These are phyloP conservation scores for Saprolegnia diclina DNA, from an alignment of 352 stramenopile species.

Conservation along the genomic window DNA sequence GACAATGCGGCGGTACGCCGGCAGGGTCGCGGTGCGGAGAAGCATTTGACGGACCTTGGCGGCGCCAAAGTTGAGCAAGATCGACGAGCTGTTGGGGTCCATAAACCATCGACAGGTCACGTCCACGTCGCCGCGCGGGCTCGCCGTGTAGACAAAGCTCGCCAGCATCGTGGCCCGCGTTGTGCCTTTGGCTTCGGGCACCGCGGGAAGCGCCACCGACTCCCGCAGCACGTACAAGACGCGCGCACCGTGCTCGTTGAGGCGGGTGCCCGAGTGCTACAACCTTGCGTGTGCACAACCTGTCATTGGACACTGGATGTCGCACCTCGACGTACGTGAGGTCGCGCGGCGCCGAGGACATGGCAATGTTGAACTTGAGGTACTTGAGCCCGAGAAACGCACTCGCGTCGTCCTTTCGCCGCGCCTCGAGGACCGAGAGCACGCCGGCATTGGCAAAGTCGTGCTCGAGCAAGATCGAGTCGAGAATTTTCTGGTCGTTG, in stretches of 20 bases:
- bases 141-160: not conserved
- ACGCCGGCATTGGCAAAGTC: constrained; percentile 22
- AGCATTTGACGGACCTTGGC: constrained; percentile 1
- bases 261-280: constrained; percentile 14
- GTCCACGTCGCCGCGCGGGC: not conserved
- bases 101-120: not conserved
- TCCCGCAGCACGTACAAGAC: constrained; percentile 17
- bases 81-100: not conserved
- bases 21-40: not conserved
- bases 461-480: constrained; percentile 24
- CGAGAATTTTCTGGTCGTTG: not conserved
- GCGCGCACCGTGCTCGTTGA: not conserved
- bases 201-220: not conserved
- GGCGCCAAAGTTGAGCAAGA: not conserved
- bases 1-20: constrained; percentile 7
- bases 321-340: constrained; percentile 14
- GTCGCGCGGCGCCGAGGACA: constrained; percentile 16
- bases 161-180: not conserved
- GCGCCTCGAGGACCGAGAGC: constrained; percentile 8
- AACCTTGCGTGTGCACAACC: not conserved
- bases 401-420: not conserved
- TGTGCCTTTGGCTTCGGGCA: constrained; percentile 8
- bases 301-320: not conserved
- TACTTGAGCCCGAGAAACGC: constrained; percentile 26
- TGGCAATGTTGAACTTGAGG: constrained; percentile 7